Evolutionary conservation across 768 basidiomycete species (phyloP), one percentile per base, ranked within the genome.

Genomic region (Chalciporus pseudorubinellus): DNA sequence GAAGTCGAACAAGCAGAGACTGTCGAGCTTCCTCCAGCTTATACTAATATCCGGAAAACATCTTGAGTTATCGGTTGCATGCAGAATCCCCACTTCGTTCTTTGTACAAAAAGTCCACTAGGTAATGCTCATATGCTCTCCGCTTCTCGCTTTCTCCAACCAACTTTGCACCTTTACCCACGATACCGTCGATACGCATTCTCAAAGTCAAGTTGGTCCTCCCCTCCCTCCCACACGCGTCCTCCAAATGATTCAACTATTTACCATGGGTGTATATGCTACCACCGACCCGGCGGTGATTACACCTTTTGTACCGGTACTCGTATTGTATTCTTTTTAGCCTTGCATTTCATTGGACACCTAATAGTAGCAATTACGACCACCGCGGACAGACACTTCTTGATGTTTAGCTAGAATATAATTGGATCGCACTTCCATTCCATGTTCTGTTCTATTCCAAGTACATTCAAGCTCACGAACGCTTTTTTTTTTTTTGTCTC

Each of bases 1-100:
- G 26, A 26, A 26, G 75, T 72, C 13, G 11, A 31, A 16, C 79
- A 82, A 56, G 64, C 79, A 14, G 89, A 88, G 67, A 90, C 88
- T 39, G 81, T 92, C 41, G 90, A 92, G 67, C 75, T 92, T 44
- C 89, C 89, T 13, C 89, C 89, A 2, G 88, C 88, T 26, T 92
- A 92, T 67, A 89, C 85, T 22, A 80, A 87, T 53, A 74, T 91
- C 42, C 59, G 46, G 31, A 66, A 53, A 34, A 24, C 52, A 0
- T 5, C 50, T 14, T 56, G 41, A 57, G 12, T 18, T 16, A 14
- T 18, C 28, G 36, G 13, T 19, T 21, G 10, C 20, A 39, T 34
- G 43, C n/a, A 12, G 18, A 18, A 3, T 13, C 18, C 26, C n/a
- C 12, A 5, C 20, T 21, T 19, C 19, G 28, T 49, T 44, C 40